Base-by-base conservation (phyloP, 345 rosid species). In the Moricandia moricandioides region DNA sequence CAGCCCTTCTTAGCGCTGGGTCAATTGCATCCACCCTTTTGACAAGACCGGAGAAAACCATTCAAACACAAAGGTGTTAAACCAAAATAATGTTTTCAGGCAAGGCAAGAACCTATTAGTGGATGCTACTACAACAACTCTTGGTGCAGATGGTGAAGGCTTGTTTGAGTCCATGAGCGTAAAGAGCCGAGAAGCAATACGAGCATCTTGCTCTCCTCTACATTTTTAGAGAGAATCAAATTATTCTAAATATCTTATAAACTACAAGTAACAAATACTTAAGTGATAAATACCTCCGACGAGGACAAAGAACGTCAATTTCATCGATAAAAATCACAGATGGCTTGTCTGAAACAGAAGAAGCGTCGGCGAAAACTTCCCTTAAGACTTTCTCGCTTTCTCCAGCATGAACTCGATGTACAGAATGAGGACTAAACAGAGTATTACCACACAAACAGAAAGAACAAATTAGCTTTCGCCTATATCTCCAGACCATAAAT, bases 281-380 rank as follows among this genome's bases (percentile, higher is more conserved):
- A 35, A 12, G 12, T 52, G 59, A 57, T 5, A 12, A 67, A 49
- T 80, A 91, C 98, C 90, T 79, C 69, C 95, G 94, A 1, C 86
- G 91, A 76, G 96, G 96, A 82, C 93, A 94, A 21, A 94, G 85
- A 10, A 86, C 93, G 68, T 94, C 97, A 34, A 94, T 86, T 81
- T 91, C 98, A 82, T 91, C 97, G 11, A 91, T 88, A 31, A 94
- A 91, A 73, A 94, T 74, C 55, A 94, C 92, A 0, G 95, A 84
- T 3, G 96, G 93, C 71, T 81, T 85, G 70, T 88, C 97, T 4
- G 80, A 82, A 45, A 13, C 72, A 55, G 91, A 78, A 55, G 87
- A 82, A 72, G 98, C 97, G 66, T 88, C 88, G 0, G 88, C 64
- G 69, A 94, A 94, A 54, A 92, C 88, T 67, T 91, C 95, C 34